Evolutionary conservation across 768 basidiomycete genomes (phyloP), one percentile per base, ranked within the genome.

Genomic region (Mycena latifolia): DNA sequence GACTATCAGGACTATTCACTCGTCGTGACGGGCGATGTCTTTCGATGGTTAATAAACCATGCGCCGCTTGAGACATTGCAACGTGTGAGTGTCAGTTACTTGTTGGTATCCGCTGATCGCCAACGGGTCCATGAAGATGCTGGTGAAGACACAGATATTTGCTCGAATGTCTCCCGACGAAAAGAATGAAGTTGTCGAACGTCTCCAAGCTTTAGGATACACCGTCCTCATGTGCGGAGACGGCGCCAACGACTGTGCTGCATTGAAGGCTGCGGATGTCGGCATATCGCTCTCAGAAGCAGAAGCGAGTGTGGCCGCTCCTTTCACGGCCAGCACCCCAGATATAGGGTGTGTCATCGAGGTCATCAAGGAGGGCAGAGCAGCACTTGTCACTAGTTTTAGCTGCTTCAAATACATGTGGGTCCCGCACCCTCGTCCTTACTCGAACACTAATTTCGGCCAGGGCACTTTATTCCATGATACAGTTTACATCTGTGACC

Each of bases 361-460:
- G 71, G 93, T 99, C 55, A 96, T 99, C 81, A 95, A 92, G 73
- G 97, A 99, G 75, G 98, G 98, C 10, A 86, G 98, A 47, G 94
- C 95, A 10, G 97, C 98, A 1, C 83, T 99, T 57, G 97, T 98
- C 57, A 99, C 98, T 1, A 97, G 95, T 77, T 99, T 99, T 79
- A 96, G 95, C 70, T 99, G 97, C 80, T 99, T 99, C 89, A 99
- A 99, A 79, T 99, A 98, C 74, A 99, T 99, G 97, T 96, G 72
- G 78, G 94, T 83, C 37, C 11, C n/a, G 28, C 18, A 37, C 43
- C 31, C 50, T 24, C 45, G 54, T 24, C 14, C n/a, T 14, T 31
- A 25, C 33, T 25, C 48, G 28, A 25, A 8, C 29, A 35, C 71
- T 69, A 45, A 75, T 55, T 3, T 54, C 46, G 39, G 69, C 8